A percentile compares a stretch with the other conserved stretches of the same genome.
Evolutionary conservation across 441 rosid species (phyloP).

Genomic region (Eruca vesicaria): DNA sequence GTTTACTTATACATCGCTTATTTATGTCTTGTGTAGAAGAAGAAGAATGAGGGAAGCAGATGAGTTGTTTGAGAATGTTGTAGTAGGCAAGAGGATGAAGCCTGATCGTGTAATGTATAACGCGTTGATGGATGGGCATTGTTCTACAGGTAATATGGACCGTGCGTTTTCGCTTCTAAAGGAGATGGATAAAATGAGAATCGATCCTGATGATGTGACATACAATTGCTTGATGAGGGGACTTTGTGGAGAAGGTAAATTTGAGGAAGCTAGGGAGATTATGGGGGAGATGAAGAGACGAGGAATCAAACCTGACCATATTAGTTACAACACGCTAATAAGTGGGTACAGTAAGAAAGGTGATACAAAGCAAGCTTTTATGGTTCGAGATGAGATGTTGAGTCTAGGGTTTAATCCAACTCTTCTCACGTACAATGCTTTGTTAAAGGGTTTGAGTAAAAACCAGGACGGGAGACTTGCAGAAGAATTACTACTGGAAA

Average conservation of each 20-base stretch:
- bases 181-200: conserved; percentile 67
- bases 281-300: conserved; percentile 74
- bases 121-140: conserved; percentile 78
- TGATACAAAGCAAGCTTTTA: conserved; percentile 71
- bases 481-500: conserved; percentile 74
- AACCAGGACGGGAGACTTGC: conserved; percentile 70
- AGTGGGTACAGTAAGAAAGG: conserved; percentile 90
- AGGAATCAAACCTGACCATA: conserved; percentile 78
- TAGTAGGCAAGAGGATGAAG: conserved; percentile 35
- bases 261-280: conserved; percentile 81
- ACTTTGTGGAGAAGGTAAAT: conserved; percentile 70
- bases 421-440: conserved; percentile 79
- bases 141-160: conserved; percentile 60
- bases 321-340: conserved; percentile 84
- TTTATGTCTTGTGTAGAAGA: conserved; percentile 62
- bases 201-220: conserved; percentile 87
- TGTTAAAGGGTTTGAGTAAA: conserved; percentile 72
- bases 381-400: conserved; percentile 81
- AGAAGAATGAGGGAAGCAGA: conserved; percentile 73
- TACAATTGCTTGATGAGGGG: conserved; percentile 89
- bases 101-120: conserved; percentile 81
- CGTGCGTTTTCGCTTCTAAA: conserved; percentile 62
- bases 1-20: conserved; percentile 76
- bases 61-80: conserved; percentile 60
- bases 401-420: conserved; percentile 81